phyloP scores from a whole-genome alignment of 345 rosid species.

The Brassica napus region DNA sequence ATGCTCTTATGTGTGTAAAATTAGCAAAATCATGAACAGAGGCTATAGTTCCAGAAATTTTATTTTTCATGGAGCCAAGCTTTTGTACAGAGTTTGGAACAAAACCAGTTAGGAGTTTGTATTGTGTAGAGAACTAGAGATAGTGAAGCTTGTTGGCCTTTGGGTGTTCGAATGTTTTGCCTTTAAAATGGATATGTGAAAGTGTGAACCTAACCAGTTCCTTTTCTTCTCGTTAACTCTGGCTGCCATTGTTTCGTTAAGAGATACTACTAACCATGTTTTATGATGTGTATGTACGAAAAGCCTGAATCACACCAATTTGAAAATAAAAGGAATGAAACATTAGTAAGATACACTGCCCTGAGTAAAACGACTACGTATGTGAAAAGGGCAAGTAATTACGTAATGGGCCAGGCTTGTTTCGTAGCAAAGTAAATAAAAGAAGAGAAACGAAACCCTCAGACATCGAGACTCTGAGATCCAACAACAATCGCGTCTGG shows the following conservation, averaged over 20 bases:
- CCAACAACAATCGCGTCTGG: constrained; percentile 15
- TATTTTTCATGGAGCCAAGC: constrained; percentile 25
- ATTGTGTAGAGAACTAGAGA: constrained; percentile 36
- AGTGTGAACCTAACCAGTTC: constrained; percentile 18
- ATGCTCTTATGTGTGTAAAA: constrained; percentile 17
- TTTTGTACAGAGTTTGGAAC: constrained; percentile 35
- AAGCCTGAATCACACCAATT: not conserved
- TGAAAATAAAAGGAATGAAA: too few relatives aligned
- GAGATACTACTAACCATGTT: not conserved
- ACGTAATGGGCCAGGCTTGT: constrained; percentile 19
- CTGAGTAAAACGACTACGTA: too few relatives aligned
- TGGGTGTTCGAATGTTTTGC: constrained; percentile 23
- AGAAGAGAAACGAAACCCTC: not conserved
- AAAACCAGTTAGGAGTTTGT: constrained; percentile 21
- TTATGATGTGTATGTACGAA: not conserved
- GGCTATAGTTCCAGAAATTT: constrained; percentile 28
- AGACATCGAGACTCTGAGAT: constrained; percentile 22
- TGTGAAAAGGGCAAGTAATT: too few relatives aligned
- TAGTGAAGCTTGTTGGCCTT: constrained; percentile 15
- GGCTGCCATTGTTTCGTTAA: not conserved
- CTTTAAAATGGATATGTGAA: constrained; percentile 11
- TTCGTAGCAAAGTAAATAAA: not conserved
- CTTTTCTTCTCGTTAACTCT: not conserved
- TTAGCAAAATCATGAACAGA: constrained; percentile 29
- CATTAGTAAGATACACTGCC: too few relatives aligned